Conservation (phyloP, 2,329 filamentous ascomycete species). For the Phoma sp. region DNA sequence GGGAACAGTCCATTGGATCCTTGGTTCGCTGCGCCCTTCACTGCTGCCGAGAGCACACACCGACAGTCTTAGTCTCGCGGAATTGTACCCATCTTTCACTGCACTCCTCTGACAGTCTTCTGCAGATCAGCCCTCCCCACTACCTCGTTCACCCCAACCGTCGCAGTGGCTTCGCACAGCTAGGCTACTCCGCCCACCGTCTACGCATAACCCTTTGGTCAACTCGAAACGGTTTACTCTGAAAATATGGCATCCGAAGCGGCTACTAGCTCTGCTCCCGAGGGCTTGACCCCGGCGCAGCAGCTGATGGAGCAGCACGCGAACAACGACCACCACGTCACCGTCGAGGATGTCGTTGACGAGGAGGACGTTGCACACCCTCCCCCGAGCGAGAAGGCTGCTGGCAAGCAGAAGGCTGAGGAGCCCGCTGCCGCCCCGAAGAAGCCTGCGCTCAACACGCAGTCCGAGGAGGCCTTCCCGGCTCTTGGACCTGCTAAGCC, state of each 20-base stretch:
- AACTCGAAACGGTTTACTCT: constrained; percentile 47
- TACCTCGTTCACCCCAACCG: background rate
- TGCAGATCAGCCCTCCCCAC: background rate
- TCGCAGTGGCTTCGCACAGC: constrained; percentile 38
- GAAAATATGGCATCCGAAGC: constrained; percentile 47
- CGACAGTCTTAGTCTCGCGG: background rate
- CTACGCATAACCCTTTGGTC: constrained; percentile 46
- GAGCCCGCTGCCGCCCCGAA: constrained; percentile 46
- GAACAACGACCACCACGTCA: constrained; percentile 68
- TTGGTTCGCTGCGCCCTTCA: constrained; percentile 2
- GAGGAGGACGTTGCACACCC: constrained; percentile 71
- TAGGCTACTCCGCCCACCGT: constrained; percentile 39
- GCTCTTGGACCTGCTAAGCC: constrained; percentile 79
- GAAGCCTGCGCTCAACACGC: constrained; percentile 69
- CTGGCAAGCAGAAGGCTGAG: constrained; percentile 71
- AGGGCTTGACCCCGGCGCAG: constrained; percentile 55
- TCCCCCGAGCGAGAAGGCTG: constrained; percentile 66
- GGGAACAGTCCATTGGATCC: background rate
- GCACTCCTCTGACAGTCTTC: background rate
- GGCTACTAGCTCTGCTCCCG: constrained; percentile 41
- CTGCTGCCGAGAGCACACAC: constrained; percentile 1
- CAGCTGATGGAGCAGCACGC: constrained; percentile 70
- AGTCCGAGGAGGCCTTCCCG: constrained; percentile 93
- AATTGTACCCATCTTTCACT: background rate
- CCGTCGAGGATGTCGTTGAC: constrained; percentile 80